Conservation (phyloP, 2,329 filamentous ascomycete genomes). For the Elsinoe fawcettii region DNA sequence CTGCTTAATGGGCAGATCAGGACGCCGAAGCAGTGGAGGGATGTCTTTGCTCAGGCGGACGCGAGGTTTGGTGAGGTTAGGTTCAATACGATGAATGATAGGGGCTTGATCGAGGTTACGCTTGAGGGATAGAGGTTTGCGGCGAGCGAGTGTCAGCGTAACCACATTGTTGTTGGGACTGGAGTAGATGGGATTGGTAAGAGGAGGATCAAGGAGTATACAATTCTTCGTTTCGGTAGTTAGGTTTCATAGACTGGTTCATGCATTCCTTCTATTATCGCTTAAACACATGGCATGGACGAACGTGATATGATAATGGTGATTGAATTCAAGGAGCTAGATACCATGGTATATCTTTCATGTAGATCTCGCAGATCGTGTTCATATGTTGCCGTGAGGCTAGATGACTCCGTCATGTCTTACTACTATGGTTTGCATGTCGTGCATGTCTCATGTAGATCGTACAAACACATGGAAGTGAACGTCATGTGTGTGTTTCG, state of each 20-base stretch:
- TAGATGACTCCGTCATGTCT: not conserved
- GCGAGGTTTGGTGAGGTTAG: not conserved
- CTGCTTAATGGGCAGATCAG: conserved; percentile 3
- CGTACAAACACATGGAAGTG: not conserved
- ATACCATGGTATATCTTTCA: not conserved
- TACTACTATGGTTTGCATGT: not conserved
- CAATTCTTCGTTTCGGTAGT: not conserved
- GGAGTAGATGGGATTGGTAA: not conserved
- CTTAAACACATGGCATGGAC: not conserved
- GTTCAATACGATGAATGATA: conserved; percentile 13
- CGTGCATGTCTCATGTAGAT: not conserved
- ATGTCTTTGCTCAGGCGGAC: conserved; percentile 3
- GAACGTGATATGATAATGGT: not conserved
- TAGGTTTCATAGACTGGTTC: not conserved
- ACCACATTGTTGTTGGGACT: not conserved
- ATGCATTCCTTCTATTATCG: not conserved
- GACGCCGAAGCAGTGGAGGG: conserved; percentile 10
- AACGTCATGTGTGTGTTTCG: not conserved
- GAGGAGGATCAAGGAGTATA: not conserved
- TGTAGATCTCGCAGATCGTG: not conserved
- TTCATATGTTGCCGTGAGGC: not conserved
- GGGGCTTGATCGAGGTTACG: conserved; percentile 8
- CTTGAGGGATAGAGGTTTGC: conserved; percentile 9
- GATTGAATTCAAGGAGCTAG: not conserved
- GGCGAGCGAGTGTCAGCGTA: not conserved